phyloP scores from a whole-genome alignment of 2,329 filamentous ascomycete genomes.

The Hypoxylon sp. region DNA sequence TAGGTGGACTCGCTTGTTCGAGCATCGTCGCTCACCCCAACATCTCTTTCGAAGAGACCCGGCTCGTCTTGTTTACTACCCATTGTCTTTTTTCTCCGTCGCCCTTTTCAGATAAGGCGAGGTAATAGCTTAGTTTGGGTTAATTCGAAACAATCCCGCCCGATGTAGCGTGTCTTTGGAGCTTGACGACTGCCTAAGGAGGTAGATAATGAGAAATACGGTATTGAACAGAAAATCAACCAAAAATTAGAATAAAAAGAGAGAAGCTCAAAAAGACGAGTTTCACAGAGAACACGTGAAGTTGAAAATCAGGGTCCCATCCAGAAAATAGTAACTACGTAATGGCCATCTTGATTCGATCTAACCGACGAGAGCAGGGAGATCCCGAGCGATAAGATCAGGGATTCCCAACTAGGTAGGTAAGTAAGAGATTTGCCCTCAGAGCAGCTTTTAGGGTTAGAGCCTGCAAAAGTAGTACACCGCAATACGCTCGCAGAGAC shows the following conservation, averaged over 20 bases:
- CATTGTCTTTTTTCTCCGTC: conserved; percentile 21
- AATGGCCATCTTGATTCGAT: conserved; percentile 30
- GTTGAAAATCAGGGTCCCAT: conserved; percentile 10
- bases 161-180: not conserved
- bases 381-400: conserved; percentile 28
- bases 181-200: not conserved
- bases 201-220: conserved; percentile 5
- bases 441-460: conserved; percentile 16
- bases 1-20: conserved; percentile 24
- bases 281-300: conserved; percentile 3
- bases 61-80: conserved; percentile 19
- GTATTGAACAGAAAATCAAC: conserved; percentile 8
- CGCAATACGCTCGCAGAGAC: not conserved
- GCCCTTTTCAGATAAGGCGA: conserved; percentile 17
- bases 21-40: conserved; percentile 25
- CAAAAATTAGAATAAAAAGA: not conserved
- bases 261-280: conserved; percentile 11
- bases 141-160: conserved; percentile 4
- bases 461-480: conserved; percentile 21
- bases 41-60: conserved; percentile 33
- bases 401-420: conserved; percentile 36
- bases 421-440: conserved; percentile 26
- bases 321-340: conserved; percentile 31
- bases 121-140: not conserved
- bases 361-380: conserved; percentile 10